Evolutionary conservation across 192 early-diverging fungal species (phyloP).

Genomic region (Rhizophagus clarus): DNA sequence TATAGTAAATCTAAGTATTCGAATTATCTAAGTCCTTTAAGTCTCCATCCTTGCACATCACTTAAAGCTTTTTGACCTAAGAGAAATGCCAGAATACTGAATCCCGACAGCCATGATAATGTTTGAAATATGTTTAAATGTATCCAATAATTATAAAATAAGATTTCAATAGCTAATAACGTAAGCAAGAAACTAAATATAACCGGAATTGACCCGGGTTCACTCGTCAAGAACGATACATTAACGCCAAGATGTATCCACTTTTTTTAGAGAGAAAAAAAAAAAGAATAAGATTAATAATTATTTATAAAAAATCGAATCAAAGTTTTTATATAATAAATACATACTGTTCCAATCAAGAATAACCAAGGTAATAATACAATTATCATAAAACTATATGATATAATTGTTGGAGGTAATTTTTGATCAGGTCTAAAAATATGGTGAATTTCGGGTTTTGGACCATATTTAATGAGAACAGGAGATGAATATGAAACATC

Average conservation of each 20-base stretch:
- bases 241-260: constrained; percentile 41
- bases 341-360: constrained; percentile 44
- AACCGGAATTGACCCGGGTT: constrained; percentile 6
- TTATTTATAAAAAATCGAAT: not conserved
- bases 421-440: constrained; percentile 40
- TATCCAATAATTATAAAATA: constrained; percentile 51
- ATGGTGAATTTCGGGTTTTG: constrained; percentile 49
- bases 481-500: not conserved
- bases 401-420: constrained; percentile 42
- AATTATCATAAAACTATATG: constrained; percentile 34
- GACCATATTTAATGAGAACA: constrained; percentile 30
- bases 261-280: constrained; percentile 35
- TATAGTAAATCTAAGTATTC: not conserved
- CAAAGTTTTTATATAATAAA: not conserved
- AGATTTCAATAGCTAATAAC: constrained; percentile 40
- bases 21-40: constrained; percentile 17
- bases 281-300: not conserved
- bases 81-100: constrained; percentile 39
- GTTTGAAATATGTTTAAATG: constrained; percentile 48
- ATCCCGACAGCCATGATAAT: constrained; percentile 35
- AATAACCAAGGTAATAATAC: constrained; percentile 44
- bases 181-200: constrained; percentile 39
- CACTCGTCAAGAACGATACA: constrained; percentile 30
- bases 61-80: constrained; percentile 46
- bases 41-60: constrained; percentile 36